phyloP scores from a whole-genome alignment of 768 basidiomycete genomes.

The Pleurotus tuoliensis region DNA sequence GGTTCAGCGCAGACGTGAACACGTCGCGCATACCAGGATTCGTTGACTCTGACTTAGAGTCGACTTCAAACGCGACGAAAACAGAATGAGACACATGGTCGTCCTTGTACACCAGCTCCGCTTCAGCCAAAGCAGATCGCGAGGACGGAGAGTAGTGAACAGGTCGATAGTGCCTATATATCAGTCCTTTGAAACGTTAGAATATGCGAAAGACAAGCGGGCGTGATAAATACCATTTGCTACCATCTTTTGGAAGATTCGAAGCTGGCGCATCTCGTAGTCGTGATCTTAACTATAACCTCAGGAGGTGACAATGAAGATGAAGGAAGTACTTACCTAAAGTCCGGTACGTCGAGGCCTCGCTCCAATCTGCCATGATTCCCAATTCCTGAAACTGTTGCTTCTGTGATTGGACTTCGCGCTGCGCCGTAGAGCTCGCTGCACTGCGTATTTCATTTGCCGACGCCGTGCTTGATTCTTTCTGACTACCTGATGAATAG shows the following conservation, averaged over 20 bases:
- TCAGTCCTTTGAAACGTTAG: constrained; percentile 51
- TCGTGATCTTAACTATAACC: constrained; percentile 54
- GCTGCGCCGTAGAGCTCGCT: constrained; percentile 68
- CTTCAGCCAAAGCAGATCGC: constrained; percentile 90
- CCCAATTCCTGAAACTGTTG: constrained; percentile 78
- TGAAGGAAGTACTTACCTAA: constrained; percentile 49
- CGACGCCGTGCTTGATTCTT: constrained; percentile 53
- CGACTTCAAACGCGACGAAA: constrained; percentile 77
- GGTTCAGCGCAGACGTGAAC: constrained; percentile 23
- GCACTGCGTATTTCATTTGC: constrained; percentile 61
- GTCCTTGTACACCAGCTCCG: constrained; percentile 88
- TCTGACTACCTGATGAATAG: constrained; percentile 27
- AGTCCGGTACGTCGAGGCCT: constrained; percentile 75
- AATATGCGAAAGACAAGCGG: background rate
- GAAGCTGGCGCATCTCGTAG: constrained; percentile 87
- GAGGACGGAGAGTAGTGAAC: constrained; percentile 96
- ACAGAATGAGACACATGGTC: constrained; percentile 85
- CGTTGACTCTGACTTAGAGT: constrained; percentile 20
- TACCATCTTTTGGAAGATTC: constrained; percentile 86
- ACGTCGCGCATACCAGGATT: constrained; percentile 26
- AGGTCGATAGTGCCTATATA: constrained; percentile 84
- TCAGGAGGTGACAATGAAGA: background rate
- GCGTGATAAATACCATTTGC: constrained; percentile 51
- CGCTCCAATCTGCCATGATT: constrained; percentile 89
- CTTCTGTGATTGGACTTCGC: constrained; percentile 73